Percentiles rank a stretch among this genome's conserved stretches.
phyloP scores from a whole-genome alignment of 768 basidiomycete genomes.

The Rhodotorula taiwanensis region DNA sequence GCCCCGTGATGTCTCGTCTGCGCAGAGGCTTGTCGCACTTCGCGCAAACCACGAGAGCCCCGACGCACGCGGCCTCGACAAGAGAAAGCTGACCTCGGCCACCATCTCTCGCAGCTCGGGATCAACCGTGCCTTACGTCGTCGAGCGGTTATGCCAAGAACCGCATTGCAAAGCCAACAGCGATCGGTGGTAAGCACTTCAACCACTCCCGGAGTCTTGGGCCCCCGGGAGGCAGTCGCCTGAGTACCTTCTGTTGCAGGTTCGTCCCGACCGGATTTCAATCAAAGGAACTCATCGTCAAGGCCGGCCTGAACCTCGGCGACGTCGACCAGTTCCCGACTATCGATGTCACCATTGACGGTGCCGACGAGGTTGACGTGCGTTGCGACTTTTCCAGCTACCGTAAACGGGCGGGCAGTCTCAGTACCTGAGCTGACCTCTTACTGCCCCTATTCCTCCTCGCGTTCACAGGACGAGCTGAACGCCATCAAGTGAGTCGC shows the following conservation, averaged over 20 bases:
- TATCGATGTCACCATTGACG: conserved; percentile 96
- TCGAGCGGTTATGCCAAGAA: conserved; percentile 73
- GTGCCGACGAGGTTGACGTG: conserved; percentile 74
- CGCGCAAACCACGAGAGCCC: too few species aligned
- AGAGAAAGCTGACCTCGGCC: too few species aligned
- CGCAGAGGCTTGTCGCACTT: too few species aligned
- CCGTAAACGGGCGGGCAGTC: too few species aligned
- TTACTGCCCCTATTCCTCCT: too few species aligned
- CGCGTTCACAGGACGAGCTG: conserved; percentile 59
- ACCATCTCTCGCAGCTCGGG: conserved; percentile 48
- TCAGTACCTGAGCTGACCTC: too few species aligned
- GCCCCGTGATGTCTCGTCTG: too few species aligned
- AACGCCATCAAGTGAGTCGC: conserved; percentile 94
- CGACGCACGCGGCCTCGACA: too few species aligned
- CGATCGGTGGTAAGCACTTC: conserved; percentile 53
- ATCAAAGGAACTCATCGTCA: conserved; percentile 87
- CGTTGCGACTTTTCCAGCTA: too few species aligned
- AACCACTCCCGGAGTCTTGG: conserved; percentile 50
- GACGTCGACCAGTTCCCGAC: conserved; percentile 50
- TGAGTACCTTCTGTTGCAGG: not conserved
- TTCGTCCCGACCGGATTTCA: conserved; percentile 64
- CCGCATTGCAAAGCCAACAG: conserved; percentile 68
- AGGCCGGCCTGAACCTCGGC: conserved; percentile 48
- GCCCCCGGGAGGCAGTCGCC: not conserved
- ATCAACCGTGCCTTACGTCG: conserved; percentile 62